A percentile compares a stretch with the other conserved stretches of the same genome.
Evolutionary conservation across 2,329 filamentous ascomycete species (phyloP).

Genomic region (Cercospora janseana): DNA sequence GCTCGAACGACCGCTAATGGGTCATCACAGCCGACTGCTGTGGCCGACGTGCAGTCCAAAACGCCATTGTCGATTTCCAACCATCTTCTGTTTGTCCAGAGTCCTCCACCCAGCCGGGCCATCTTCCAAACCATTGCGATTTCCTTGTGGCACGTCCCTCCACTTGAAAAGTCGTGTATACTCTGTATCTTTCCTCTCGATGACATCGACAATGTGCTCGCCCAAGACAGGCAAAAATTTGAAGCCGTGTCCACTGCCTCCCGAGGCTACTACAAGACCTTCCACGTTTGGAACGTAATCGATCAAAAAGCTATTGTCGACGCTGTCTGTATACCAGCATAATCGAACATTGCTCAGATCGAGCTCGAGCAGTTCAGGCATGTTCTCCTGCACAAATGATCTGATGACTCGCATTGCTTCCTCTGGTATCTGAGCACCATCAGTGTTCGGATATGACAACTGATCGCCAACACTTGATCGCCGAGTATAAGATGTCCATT

Average conservation of each 20-base stretch:
- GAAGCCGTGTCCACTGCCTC: conserved; percentile 37
- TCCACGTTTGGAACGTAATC: conserved; percentile 27
- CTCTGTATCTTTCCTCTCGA: conserved; percentile 23
- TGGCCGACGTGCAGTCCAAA: background rate
- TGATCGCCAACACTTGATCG: conserved; percentile 6
- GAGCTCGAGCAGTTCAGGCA: conserved; percentile 34
- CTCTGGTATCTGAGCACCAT: conserved; percentile 25
- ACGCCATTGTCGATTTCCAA: conserved; percentile 27
- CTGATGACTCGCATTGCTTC: conserved; percentile 30
- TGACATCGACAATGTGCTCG: conserved; percentile 32
- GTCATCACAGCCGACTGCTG: conserved; percentile 6
- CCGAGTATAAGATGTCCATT: conserved; percentile 30
- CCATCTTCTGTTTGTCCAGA: conserved; percentile 31
- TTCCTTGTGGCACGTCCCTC: conserved; percentile 26
- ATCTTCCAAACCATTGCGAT: conserved; percentile 33
- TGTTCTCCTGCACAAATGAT: conserved; percentile 46
- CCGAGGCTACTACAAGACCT: conserved; percentile 34
- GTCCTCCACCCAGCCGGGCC: conserved; percentile 32
- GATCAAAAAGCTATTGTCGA: conserved; percentile 34
- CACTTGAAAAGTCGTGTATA: conserved; percentile 32
- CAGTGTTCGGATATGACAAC: conserved; percentile 28
- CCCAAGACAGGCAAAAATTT: conserved; percentile 38
- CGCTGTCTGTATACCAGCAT: conserved; percentile 55
- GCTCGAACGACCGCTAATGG: no score
- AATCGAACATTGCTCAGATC: conserved; percentile 46